Evolutionary conservation across 768 basidiomycete species (phyloP).

Genomic region (Amanita pallidorosea): DNA sequence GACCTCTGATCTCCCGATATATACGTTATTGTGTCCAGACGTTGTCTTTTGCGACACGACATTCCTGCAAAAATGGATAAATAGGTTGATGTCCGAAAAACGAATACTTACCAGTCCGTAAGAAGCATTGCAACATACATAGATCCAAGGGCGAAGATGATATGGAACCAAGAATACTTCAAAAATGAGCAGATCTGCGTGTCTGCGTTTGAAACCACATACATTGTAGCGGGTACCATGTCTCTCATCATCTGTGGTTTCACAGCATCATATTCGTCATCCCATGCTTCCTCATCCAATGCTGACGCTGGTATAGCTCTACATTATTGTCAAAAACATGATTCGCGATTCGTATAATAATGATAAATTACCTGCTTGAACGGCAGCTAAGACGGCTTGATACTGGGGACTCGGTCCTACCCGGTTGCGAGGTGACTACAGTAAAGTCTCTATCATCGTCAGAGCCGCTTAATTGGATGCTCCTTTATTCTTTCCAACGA

Average conservation of each 20-base stretch:
- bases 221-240: slow-evolving; percentile 93
- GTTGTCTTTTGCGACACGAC: slow-evolving; percentile 51
- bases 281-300: slow-evolving; percentile 59
- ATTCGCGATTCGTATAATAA: not conserved
- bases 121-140: slow-evolving; percentile 98
- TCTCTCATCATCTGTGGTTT: slow-evolving; percentile 85
- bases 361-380: slow-evolving; percentile 69
- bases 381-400: slow-evolving; percentile 89
- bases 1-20: slow-evolving; percentile 90
- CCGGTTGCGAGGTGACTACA: slow-evolving; percentile 76
- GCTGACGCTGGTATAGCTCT: slow-evolving; percentile 93
- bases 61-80: slow-evolving; percentile 40
- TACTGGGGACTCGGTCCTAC: slow-evolving; percentile 78
- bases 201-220: slow-evolving; percentile 15
- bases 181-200: not conserved
- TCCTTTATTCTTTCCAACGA: slow-evolving; percentile 65
- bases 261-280: slow-evolving; percentile 67
- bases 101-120: slow-evolving; percentile 79
- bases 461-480: slow-evolving; percentile 53
- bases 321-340: not conserved
- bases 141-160: slow-evolving; percentile 90
- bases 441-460: slow-evolving; percentile 57
- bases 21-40: slow-evolving; percentile 54
- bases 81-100: slow-evolving; percentile 1
- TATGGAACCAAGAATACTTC: slow-evolving; percentile 97